These are phyloP conservation scores for Copromyces sp. DNA, from an alignment of 495 filamentous ascomycete species.

Conservation along the genomic window DNA sequence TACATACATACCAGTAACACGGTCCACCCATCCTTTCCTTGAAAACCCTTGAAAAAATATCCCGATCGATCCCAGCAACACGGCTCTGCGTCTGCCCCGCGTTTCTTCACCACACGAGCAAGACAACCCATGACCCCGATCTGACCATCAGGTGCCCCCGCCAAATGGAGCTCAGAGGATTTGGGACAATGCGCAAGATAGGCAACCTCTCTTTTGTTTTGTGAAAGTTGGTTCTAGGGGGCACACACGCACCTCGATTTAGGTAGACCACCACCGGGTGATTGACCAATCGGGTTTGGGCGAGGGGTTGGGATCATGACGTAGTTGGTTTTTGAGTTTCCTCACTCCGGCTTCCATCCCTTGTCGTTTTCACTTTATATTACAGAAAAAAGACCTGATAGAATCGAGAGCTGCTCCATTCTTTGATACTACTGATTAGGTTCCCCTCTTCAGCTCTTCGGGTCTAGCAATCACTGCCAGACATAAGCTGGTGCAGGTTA, in stretches of 20 bases:
- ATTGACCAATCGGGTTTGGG: neutral
- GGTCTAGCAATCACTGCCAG: neutral
- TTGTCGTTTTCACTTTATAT: neutral
- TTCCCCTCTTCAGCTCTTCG: neutral
- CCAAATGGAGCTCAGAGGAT: neutral
- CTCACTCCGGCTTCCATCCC: neutral
- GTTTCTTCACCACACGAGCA: neutral
- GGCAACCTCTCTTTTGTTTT: neutral
- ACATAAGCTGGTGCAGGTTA: neutral
- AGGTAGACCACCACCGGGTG: neutral
- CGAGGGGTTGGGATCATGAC: neutral
- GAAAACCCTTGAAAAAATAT: neutral
- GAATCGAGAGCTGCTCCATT: neutral
- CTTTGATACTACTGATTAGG: neutral
- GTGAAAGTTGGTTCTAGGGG: neutral
- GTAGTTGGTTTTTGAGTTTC: neutral
- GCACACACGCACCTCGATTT: neutral
- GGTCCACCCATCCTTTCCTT: neutral
- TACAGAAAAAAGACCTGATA: neutral
- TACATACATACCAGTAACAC: neutral
- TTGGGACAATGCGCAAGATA: neutral
- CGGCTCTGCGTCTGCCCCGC: neutral
- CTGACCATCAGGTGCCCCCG: neutral
- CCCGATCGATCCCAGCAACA: neutral
- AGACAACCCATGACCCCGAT: neutral